These are phyloP conservation scores for Stagonosporopsis rhizophila DNA, from an alignment of 2,329 filamentous ascomycete species.

Conservation along the genomic window DNA sequence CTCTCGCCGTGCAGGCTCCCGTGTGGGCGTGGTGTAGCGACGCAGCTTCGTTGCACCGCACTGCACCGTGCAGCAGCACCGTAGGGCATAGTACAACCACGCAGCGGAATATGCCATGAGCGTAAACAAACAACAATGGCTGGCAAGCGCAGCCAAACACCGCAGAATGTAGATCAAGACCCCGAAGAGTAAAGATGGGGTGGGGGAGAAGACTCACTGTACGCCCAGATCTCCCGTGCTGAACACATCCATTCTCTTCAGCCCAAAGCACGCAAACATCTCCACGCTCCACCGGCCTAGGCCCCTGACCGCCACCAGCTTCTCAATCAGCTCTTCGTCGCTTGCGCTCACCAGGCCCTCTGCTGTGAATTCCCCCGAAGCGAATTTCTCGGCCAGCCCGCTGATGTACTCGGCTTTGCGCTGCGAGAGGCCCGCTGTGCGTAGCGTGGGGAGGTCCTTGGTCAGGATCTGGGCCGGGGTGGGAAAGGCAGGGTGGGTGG, in stretches of 20 bases:
- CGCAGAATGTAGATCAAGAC: background rate
- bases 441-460: conserved; percentile 68
- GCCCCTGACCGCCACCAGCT: conserved; percentile 83
- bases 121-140: background rate
- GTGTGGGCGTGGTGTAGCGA: conserved; percentile 1
- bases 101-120: background rate
- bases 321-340: conserved; percentile 85
- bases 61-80: background rate
- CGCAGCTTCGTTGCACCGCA: background rate
- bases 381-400: conserved; percentile 84
- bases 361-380: conserved; percentile 74
- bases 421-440: conserved; percentile 87
- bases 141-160: background rate
- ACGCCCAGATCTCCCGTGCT: conserved; percentile 91
- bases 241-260: conserved; percentile 95
- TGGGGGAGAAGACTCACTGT: conserved; percentile 62
- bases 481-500: conserved; percentile 66
- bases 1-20: background rate
- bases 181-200: background rate
- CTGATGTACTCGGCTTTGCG: conserved; percentile 95
- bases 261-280: conserved; percentile 93
- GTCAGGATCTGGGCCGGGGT: conserved; percentile 74
- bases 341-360: conserved; percentile 76
- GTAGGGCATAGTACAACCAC: background rate
- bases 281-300: conserved; percentile 87